These are phyloP conservation scores for Nannochloropsis oceanica DNA, from an alignment of 108 stramenopile species.

Conservation along the genomic window DNA sequence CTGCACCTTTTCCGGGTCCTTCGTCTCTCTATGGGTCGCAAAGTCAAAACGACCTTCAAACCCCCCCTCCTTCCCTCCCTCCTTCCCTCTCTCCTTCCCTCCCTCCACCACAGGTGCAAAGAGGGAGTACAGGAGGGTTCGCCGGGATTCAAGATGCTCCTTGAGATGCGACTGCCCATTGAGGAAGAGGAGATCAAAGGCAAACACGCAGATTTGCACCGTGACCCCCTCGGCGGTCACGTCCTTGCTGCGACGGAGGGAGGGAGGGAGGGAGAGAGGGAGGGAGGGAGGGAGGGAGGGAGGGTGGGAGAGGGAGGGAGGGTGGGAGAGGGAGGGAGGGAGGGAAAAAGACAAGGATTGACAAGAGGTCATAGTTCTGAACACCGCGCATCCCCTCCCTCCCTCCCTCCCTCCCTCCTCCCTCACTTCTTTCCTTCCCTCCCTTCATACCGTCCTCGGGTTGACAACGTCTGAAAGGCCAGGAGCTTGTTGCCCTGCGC, in stretches of 20 bases:
- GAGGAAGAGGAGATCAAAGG: constrained; percentile 4
- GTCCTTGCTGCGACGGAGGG: neutral
- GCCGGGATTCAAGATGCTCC: neutral
- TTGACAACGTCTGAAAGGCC: neutral
- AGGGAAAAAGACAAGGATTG: neutral
- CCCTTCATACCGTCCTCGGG: neutral
- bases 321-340: neutral
- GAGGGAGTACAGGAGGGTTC: neutral
- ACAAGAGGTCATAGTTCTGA: neutral
- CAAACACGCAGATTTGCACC: neutral
- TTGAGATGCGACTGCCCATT: neutral
- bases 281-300: no score
- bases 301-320: no score
- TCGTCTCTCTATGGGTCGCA: constrained; percentile 51
- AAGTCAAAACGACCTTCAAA: constrained; percentile 80
- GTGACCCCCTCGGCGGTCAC: neutral
- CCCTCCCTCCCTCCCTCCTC: neutral
- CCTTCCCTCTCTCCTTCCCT: constrained; percentile 51
- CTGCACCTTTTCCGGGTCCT: constrained; percentile 57
- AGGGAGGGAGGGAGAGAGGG: no score
- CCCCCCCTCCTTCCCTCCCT: constrained; percentile 62
- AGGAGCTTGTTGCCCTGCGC: neutral
- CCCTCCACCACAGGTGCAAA: neutral
- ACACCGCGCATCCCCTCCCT: neutral
- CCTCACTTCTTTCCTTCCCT: neutral